phyloP scores from a whole-genome alignment of 106 monocot species.

The Alisma plantagoaquatica region DNA sequence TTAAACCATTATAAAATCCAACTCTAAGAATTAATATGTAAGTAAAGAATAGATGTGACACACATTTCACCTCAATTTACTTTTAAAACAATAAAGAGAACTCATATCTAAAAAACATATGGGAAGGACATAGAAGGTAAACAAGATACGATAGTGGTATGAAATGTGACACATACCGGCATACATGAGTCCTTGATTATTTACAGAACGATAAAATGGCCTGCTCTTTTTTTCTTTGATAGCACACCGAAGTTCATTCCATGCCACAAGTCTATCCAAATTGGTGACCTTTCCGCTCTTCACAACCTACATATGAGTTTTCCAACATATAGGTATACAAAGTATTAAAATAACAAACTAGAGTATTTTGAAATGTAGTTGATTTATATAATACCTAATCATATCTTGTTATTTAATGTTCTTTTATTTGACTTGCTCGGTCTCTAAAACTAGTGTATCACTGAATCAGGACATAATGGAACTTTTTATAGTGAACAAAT shows the following conservation, averaged over 20 bases:
- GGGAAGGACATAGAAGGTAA: background rate
- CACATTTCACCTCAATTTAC: background rate
- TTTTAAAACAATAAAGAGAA: background rate
- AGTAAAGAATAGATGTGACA: background rate
- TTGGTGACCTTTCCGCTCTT: constrained; percentile 62
- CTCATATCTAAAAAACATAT: background rate
- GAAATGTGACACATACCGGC: no score
- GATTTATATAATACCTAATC: no score
- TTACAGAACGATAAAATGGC: constrained; percentile 79
- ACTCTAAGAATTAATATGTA: background rate
- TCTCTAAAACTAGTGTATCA: no score
- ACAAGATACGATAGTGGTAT: no score
- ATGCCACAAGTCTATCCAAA: constrained; percentile 51
- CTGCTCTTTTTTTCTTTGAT: constrained; percentile 54
- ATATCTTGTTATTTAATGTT: no score
- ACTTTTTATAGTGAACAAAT: no score
- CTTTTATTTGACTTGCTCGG: no score
- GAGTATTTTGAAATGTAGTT: no score
- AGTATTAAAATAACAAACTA: no score
- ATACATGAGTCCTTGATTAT: constrained; percentile 74
- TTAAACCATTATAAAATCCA: background rate
- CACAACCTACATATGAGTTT: constrained; percentile 57
- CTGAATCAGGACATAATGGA: no score
- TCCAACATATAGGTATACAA: no score
- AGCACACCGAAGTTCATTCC: constrained; percentile 69